phyloP scores from a whole-genome alignment of 2,329 filamentous ascomycete species.

The Cylindrodendrum hubeiense region DNA sequence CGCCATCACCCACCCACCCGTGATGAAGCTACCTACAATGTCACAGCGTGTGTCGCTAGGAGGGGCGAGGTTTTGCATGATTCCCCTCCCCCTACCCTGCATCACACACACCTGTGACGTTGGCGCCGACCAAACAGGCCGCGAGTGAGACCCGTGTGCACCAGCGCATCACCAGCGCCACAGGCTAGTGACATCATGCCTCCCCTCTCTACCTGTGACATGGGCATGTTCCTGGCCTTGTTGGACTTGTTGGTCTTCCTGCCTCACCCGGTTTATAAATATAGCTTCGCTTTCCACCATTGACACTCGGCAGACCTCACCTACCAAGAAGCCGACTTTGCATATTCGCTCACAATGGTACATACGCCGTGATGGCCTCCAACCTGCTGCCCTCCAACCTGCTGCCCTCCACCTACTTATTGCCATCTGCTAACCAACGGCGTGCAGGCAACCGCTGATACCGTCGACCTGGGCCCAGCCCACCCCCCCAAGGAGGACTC shows the following conservation, averaged over 20 bases:
- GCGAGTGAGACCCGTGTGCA: not conserved
- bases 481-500: conserved; percentile 64
- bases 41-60: not conserved
- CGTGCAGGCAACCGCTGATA: conserved; percentile 63
- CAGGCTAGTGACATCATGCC: conserved; percentile 16
- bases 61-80: not conserved
- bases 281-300: not conserved
- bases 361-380: not conserved
- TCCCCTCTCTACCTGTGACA: conserved; percentile 6
- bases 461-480: conserved; percentile 60
- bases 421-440: conserved; percentile 15
- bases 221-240: not conserved
- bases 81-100: not conserved
- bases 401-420: no score
- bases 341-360: conserved; percentile 34
- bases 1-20: no score
- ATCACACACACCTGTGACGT: not conserved
- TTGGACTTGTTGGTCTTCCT: no score
- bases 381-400: no score
- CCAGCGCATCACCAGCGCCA: not conserved
- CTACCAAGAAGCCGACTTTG: not conserved
- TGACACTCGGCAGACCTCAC: not conserved
- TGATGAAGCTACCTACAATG: no score
- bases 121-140: conserved; percentile 8
- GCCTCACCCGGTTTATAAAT: no score